These are phyloP conservation scores for Eimeria brunetti DNA, from an alignment of 169 alveolate species.

Conservation along the genomic window DNA sequence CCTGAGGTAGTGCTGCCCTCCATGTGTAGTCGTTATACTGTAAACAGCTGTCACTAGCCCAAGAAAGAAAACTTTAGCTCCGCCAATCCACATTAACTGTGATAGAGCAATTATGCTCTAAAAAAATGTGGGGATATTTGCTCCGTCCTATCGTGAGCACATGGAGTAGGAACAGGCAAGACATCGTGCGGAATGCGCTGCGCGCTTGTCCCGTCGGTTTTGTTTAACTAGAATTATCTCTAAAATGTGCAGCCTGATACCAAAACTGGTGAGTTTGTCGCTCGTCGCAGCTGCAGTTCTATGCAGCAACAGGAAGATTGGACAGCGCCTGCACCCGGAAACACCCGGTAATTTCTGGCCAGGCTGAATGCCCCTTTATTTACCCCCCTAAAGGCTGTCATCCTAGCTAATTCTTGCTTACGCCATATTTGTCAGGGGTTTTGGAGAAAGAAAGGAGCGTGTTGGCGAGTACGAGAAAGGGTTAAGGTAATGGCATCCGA, in stretches of 20 bases:
- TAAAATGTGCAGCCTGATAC: background rate
- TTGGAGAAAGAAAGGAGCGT: background rate
- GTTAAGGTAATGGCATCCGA: background rate
- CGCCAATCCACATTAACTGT: too few species aligned
- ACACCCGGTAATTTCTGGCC: background rate
- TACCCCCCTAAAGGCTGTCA: background rate
- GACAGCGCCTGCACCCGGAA: background rate
- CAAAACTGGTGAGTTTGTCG: background rate
- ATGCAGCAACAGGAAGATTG: background rate
- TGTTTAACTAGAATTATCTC: background rate
- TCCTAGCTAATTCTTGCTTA: background rate
- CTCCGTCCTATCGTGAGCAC: background rate
- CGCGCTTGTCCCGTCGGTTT: too few species aligned
- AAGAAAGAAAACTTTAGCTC: too few species aligned
- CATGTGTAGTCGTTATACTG: background rate
- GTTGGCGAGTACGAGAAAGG: background rate
- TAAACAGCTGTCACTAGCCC: background rate
- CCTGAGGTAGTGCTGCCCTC: background rate
- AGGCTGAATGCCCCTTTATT: background rate
- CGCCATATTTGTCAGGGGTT: background rate
- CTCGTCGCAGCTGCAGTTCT: background rate
- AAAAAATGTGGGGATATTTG: background rate
- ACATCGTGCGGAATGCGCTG: too few species aligned
- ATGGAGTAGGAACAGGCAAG: too few species aligned
- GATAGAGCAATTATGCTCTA: too few species aligned